Percentiles rank a stretch among this genome's conserved stretches.
These are phyloP conservation scores for Ascomycota sp. DNA, from an alignment of 2,329 filamentous ascomycete genomes.

Conservation along the genomic window DNA sequence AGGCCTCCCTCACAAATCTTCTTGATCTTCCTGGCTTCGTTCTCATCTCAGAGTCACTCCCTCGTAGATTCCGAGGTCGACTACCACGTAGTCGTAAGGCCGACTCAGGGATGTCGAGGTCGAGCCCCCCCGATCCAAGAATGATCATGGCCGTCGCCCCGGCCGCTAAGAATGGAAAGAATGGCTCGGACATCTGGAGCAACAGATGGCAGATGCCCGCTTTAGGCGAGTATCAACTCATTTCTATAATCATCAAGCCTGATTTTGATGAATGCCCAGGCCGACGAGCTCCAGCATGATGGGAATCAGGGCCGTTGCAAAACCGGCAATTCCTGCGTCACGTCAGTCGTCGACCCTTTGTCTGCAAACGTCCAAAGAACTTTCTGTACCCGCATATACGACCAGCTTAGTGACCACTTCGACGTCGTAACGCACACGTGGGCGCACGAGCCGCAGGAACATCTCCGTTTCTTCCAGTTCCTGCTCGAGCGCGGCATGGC, in stretches of 20 bases:
- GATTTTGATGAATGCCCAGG: constrained; percentile 21
- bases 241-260: constrained; percentile 6
- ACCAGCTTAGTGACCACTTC: constrained; percentile 93
- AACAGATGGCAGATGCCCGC: no score
- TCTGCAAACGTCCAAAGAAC: constrained; percentile 1
- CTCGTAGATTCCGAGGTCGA: no score
- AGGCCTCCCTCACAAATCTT: no score
- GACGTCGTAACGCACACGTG: constrained; percentile 88
- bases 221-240: no score
- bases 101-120: no score
- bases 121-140: no score
- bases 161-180: no score
- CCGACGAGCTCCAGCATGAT: constrained; percentile 44
- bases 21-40: no score
- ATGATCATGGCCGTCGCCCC: no score
- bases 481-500: constrained; percentile 22
- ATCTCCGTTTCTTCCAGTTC: constrained; percentile 51
- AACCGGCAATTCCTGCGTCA: constrained; percentile 50
- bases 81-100: no score
- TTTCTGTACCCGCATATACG: constrained; percentile 55
- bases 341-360: not conserved
- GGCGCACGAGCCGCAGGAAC: constrained; percentile 63
- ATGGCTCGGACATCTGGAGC: no score
- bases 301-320: constrained; percentile 55
- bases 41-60: no score